Evolutionary conservation across 1,139 yeast genomes (phyloP).

Genomic region (Suhomyces wounanorum): DNA sequence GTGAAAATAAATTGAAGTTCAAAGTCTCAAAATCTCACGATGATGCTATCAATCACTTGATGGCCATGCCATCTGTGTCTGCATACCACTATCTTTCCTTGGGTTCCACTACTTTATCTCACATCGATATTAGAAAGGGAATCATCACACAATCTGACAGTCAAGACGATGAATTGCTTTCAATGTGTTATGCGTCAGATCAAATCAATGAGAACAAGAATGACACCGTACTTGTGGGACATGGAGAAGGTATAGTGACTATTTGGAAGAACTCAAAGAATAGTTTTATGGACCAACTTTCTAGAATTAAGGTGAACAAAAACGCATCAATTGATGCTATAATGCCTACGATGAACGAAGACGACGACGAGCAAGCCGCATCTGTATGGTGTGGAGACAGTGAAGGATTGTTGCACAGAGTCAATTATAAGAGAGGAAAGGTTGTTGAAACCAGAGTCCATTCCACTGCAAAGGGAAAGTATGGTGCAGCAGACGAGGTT

Average conservation of each 20-base stretch:
- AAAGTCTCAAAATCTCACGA: slow-evolving; percentile 61
- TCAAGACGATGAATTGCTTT: slow-evolving; percentile 87
- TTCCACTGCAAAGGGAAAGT: slow-evolving; percentile 47
- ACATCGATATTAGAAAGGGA: slow-evolving; percentile 77
- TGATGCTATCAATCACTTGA: slow-evolving; percentile 74
- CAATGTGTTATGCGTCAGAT: slow-evolving; percentile 67
- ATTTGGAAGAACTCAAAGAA: slow-evolving; percentile 81
- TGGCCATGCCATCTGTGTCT: slow-evolving; percentile 65
- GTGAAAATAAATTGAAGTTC: slow-evolving; percentile 38
- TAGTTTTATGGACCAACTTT: slow-evolving; percentile 72
- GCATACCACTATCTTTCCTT: slow-evolving; percentile 80
- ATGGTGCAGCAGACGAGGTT: slow-evolving; percentile 59
- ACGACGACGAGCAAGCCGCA: slow-evolving; percentile 49
- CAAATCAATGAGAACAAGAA: slow-evolving; percentile 49
- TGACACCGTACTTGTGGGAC: slow-evolving; percentile 69
- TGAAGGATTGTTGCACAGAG: slow-evolving; percentile 73
- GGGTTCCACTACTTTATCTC: slow-evolving; percentile 82
- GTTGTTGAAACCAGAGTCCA: slow-evolving; percentile 70
- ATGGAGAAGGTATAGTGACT: slow-evolving; percentile 91
- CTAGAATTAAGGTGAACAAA: slow-evolving; percentile 70
- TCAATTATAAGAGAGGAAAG: slow-evolving; percentile 65
- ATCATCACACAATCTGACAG: slow-evolving; percentile 70
- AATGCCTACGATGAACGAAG: slow-evolving; percentile 73
- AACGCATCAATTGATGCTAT: slow-evolving; percentile 80
- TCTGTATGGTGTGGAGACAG: slow-evolving; percentile 84